phyloP scores from a whole-genome alignment of 139 green algal genomes.

The Chlorella sorokiniana region DNA sequence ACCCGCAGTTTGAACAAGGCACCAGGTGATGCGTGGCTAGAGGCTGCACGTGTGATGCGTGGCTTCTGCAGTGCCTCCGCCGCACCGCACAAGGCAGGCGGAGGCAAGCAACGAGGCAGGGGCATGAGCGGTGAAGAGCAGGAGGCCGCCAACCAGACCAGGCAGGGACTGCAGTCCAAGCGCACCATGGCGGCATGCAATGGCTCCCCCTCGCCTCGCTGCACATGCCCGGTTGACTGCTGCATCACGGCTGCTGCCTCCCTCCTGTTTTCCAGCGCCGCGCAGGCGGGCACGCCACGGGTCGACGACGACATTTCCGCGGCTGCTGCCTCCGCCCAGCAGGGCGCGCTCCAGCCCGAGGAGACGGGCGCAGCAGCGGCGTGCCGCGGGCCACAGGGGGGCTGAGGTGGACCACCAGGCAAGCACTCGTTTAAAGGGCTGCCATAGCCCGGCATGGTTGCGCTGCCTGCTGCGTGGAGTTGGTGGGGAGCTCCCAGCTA shows the following conservation, averaged over 20 bases:
- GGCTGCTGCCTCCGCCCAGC: background rate
- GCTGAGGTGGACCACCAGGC: background rate
- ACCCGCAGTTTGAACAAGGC: background rate
- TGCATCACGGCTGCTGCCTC: background rate
- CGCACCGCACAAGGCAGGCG: background rate
- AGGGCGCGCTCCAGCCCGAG: background rate
- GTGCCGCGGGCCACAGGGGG: background rate
- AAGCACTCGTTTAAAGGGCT: background rate
- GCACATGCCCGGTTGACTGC: too few relatives aligned
- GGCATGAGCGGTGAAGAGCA: background rate
- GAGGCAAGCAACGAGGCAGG: background rate
- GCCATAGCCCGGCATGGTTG: background rate
- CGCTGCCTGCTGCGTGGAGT: too few relatives aligned
- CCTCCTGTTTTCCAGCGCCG: background rate
- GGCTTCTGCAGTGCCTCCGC: background rate
- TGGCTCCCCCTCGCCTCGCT: too few relatives aligned
- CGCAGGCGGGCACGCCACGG: background rate
- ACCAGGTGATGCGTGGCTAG: background rate
- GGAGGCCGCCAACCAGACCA: conserved; percentile 12
- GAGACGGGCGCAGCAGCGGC: background rate
- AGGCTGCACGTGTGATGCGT: background rate
- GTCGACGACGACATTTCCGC: background rate
- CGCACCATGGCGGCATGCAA: too few relatives aligned
- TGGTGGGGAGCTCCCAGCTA: too few relatives aligned
- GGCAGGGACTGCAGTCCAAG: background rate